phyloP scores from a whole-genome alignment of 176 grass and related monocot genomes.

The Zea mays region Zm-B73-REFERENCE-NAM-5.0 NC_050100.1:15896501-15897000 shows the following conservation, averaged over 20 bases:
- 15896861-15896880: too few species aligned
- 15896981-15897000: not conserved
- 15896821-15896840: not conserved
- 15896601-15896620: slow-evolving; percentile 52
- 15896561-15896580: slow-evolving; percentile 13
- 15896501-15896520: slow-evolving; percentile 33
- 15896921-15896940: not conserved
- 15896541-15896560: slow-evolving; percentile 51
- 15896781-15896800: slow-evolving; percentile 89
- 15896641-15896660: slow-evolving; percentile 83
- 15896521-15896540: slow-evolving; percentile 55
- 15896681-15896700: slow-evolving; percentile 94
- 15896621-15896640: slow-evolving; percentile 80
- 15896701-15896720: slow-evolving; percentile 91
- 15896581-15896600: slow-evolving; percentile 30
- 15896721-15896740: slow-evolving; percentile 87
- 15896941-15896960: not conserved
- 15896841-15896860: too few species aligned
- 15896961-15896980: not conserved
- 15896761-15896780: slow-evolving; percentile 94
- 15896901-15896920: not conserved
- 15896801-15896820: not conserved
- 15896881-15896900: too few species aligned
- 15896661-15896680: slow-evolving; percentile 85
- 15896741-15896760: slow-evolving; percentile 98